Evolutionary conservation across 2,329 filamentous ascomycete species (phyloP).

Genomic region (Diaporthe destruens): DNA sequence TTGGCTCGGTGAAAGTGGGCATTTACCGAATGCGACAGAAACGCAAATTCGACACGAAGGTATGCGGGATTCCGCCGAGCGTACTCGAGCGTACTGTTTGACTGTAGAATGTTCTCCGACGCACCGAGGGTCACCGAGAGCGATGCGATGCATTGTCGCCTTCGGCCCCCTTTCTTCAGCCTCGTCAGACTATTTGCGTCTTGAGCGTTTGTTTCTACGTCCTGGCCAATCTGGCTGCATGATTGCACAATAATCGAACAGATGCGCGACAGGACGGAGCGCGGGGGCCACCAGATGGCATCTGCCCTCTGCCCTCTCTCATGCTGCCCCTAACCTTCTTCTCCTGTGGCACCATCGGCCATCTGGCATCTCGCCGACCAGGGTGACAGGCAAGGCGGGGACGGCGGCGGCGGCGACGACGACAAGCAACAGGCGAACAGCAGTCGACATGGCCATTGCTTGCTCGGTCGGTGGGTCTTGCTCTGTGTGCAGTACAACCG

Average conservation of each 20-base stretch:
- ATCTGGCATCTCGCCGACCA: not conserved
- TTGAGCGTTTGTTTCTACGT: not conserved
- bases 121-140: constrained; percentile 7
- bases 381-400: constrained; percentile 21
- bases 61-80: not conserved
- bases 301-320: not conserved
- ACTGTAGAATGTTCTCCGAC: constrained; percentile 1
- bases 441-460: constrained; percentile 20
- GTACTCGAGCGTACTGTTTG: not conserved
- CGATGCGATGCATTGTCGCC: constrained; percentile 16
- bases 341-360: not conserved
- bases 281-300: constrained; percentile 24
- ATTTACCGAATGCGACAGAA: constrained; percentile 14
- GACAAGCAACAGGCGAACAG: not conserved
- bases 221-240: constrained; percentile 19
- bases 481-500: constrained; percentile 6
- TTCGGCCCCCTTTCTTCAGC: constrained; percentile 33
- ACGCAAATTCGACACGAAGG: not conserved
- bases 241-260: constrained; percentile 10
- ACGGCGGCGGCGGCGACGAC: constrained; percentile 11
- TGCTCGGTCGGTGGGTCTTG: not conserved
- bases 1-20: constrained; percentile 33
- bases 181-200: constrained; percentile 16
- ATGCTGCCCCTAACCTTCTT: not conserved
- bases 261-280: constrained; percentile 31